Conservation (phyloP, 129 eudicot genomes). For the carrot (Daucus carota) region DNA sequence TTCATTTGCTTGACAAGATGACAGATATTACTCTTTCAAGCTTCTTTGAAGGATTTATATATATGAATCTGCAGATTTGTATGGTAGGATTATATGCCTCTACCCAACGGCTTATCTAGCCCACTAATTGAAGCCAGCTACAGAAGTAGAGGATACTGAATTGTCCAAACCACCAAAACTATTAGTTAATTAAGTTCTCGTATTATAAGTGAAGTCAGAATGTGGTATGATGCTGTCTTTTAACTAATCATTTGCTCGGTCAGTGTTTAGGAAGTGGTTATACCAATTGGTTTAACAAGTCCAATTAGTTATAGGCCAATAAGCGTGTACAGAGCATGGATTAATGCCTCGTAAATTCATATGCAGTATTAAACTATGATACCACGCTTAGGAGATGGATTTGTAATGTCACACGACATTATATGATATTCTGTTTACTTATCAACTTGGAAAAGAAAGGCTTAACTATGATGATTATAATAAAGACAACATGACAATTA, state of each 20-base stretch:
- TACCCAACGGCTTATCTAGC: constrained; percentile 41
- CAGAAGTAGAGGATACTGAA: constrained; percentile 16
- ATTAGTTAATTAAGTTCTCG: constrained; percentile 10
- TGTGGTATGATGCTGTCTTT: not conserved
- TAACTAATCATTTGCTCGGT: constrained; percentile 17
- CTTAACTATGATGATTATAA: too few species aligned
- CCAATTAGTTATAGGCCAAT: not conserved
- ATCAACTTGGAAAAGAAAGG: not conserved
- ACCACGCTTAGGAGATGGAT: not conserved
- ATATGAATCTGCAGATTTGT: constrained; percentile 9
- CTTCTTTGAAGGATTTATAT: constrained; percentile 19
- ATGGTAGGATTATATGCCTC: constrained; percentile 30
- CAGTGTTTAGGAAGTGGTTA: constrained; percentile 57
- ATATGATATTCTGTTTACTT: not conserved
- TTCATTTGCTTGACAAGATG: constrained; percentile 26
- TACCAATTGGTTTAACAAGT: constrained; percentile 39
- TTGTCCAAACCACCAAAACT: constrained; percentile 25
- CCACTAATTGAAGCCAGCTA: constrained; percentile 20
- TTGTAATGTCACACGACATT: not conserved
- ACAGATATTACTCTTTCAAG: not conserved
- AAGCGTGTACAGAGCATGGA: not conserved
- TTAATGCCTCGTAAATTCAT: constrained; percentile 3
- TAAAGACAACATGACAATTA: not conserved
- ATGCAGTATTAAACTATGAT: not conserved
- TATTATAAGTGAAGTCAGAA: constrained; percentile 8